phyloP scores from a whole-genome alignment of 1,139 yeast genomes.

The Yamadazyma buinensis region DNA sequence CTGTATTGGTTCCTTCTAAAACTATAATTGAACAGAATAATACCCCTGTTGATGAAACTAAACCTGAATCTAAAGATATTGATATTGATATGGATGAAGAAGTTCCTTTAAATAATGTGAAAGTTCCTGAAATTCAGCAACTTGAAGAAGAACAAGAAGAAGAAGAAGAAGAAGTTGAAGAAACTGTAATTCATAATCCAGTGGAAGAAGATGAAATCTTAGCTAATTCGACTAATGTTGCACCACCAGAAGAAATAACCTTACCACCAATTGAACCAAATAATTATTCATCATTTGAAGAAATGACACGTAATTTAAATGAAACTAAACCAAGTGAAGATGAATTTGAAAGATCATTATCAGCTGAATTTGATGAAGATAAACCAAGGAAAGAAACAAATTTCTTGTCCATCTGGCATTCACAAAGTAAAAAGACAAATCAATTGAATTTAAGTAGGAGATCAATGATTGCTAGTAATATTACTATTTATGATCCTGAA shows the following conservation, averaged over 20 bases:
- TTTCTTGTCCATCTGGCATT: conserved; percentile 44
- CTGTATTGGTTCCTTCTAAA: not conserved
- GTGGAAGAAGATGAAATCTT: conserved; percentile 15
- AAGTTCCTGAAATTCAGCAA: not conserved
- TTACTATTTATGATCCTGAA: conserved; percentile 14
- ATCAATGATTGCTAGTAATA: conserved; percentile 12
- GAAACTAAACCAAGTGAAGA: conserved; percentile 12
- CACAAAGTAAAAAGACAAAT: conserved; percentile 25
- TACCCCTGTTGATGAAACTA: not conserved
- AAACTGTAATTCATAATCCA: conserved; percentile 2
- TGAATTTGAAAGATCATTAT: conserved; percentile 38
- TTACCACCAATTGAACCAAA: conserved; percentile 37
- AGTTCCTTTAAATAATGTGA: not conserved
- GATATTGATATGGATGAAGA: not conserved
- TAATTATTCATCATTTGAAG: conserved; percentile 34
- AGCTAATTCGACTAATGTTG: conserved; percentile 45
- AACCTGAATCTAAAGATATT: not conserved
- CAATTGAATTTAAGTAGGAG: conserved; percentile 4
- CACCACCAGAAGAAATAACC: conserved; percentile 36
- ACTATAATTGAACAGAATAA: not conserved
- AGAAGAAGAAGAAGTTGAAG: conserved; percentile 6
- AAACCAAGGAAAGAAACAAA: conserved; percentile 19
- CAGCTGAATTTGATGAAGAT: conserved; percentile 41
- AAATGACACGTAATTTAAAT: conserved; percentile 26
- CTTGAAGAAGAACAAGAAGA: conserved; percentile 3